phyloP scores from a whole-genome alignment of 1,284 basidiomycete genomes.

The Ganoderma boninense region DNA sequence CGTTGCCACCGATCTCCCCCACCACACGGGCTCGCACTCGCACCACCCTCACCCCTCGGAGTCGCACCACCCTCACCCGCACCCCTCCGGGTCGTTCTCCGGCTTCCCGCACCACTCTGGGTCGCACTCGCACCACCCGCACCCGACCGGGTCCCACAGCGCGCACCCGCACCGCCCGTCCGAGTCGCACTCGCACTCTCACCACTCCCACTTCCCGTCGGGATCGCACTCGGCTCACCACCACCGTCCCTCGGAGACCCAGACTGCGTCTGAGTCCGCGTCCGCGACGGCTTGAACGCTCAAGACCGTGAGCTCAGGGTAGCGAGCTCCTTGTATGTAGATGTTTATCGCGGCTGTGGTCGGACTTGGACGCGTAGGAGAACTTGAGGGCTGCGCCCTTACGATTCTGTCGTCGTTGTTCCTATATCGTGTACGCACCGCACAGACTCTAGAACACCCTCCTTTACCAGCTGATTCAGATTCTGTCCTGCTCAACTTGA shows the following conservation, averaged over 20 bases:
- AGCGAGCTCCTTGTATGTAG: too few relatives aligned
- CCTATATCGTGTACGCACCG: not conserved
- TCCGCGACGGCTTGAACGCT: not conserved
- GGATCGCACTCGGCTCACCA: not conserved
- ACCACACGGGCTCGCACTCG: not conserved
- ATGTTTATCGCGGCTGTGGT: too few relatives aligned
- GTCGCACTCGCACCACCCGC: not conserved
- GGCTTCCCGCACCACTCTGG: not conserved
- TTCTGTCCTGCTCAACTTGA: too few relatives aligned
- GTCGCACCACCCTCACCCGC: not conserved
- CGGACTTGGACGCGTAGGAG: too few relatives aligned
- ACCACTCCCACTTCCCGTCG: too few relatives aligned
- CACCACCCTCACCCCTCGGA: not conserved
- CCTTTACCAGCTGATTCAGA: too few relatives aligned
- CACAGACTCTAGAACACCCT: too few relatives aligned
- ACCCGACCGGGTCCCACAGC: not conserved
- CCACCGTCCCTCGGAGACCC: not conserved
- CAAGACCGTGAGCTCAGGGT: too few relatives aligned
- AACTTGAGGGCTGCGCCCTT: not conserved
- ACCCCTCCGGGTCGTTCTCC: not conserved
- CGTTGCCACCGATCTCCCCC: not conserved
- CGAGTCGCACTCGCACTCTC: not conserved
- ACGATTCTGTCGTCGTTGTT: not conserved
- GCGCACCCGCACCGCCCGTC: not conserved
- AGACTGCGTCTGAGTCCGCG: not conserved